These are phyloP conservation scores for Ceratobasidium sp. DNA, from an alignment of 1,284 basidiomycete genomes.

Conservation along the genomic window DNA sequence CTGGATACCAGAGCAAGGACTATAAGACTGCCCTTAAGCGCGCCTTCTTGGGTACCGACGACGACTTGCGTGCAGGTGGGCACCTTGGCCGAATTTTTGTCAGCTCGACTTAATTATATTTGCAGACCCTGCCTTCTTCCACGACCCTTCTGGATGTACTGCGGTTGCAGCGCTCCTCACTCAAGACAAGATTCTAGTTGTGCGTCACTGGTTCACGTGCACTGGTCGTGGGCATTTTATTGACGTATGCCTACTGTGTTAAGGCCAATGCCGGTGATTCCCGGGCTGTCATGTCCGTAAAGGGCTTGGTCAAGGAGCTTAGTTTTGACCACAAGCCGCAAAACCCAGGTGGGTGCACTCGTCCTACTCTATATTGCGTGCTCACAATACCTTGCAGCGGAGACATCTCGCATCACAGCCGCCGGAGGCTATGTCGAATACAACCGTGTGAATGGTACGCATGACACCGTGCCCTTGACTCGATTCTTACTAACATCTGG, in stretches of 20 bases:
- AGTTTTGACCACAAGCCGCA: slow-evolving; percentile 97
- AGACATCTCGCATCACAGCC: slow-evolving; percentile 84
- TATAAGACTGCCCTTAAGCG: slow-evolving; percentile 84
- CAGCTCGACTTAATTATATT: slow-evolving; percentile 22
- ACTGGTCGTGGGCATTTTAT: slow-evolving; percentile 21
- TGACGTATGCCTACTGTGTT: slow-evolving; percentile 29
- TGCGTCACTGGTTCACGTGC: slow-evolving; percentile 53
- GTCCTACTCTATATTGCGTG: slow-evolving; percentile 17
- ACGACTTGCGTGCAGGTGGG: slow-evolving; percentile 87
- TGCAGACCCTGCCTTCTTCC: slow-evolving; percentile 81
- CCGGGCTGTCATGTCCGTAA: slow-evolving; percentile 85
- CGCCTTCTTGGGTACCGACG: slow-evolving; percentile 93
- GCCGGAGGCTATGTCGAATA: slow-evolving; percentile 99
- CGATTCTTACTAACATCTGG: slow-evolving; percentile 31
- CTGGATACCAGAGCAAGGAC: slow-evolving; percentile 71
- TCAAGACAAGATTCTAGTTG: slow-evolving; percentile 76
- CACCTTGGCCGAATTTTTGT: slow-evolving; percentile 27
- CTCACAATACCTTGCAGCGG: slow-evolving; percentile 58
- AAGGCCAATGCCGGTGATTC: slow-evolving; percentile 99
- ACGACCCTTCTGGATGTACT: slow-evolving; percentile 96
- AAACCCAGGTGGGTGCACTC: slow-evolving; percentile 68
- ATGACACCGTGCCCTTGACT: slow-evolving; percentile 21
- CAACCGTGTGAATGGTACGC: slow-evolving; percentile 93
- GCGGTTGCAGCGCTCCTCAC: slow-evolving; percentile 90
- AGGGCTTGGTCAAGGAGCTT: slow-evolving; percentile 85